phyloP scores from a whole-genome alignment of 768 basidiomycete species.

The Hortiboletus flavorubellus region DNA sequence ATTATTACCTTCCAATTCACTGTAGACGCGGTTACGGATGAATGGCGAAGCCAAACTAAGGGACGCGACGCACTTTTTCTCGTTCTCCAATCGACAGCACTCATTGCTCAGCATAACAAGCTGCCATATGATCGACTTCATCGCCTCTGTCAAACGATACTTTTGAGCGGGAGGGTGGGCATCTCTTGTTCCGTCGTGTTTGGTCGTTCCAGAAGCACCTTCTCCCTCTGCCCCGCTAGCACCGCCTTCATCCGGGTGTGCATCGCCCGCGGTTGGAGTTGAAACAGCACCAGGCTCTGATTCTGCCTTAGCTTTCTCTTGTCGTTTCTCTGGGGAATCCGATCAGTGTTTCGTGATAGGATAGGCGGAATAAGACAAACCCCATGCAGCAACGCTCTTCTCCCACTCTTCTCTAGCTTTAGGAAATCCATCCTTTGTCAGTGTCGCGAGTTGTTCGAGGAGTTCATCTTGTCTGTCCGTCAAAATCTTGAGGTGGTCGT shows the following conservation, averaged over 20 bases:
- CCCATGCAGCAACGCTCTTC: slow-evolving; percentile 65
- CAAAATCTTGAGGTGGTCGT: slow-evolving; percentile 65
- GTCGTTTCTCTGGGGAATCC: slow-evolving; percentile 41
- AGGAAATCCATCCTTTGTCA: slow-evolving; percentile 63
- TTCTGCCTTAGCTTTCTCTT: slow-evolving; percentile 51
- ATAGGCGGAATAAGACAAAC: slow-evolving; percentile 34
- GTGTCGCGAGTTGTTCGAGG: slow-evolving; percentile 54
- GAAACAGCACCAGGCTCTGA: slow-evolving; percentile 33
- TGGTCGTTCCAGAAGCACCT: slow-evolving; percentile 16
- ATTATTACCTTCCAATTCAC: slow-evolving; percentile 59
- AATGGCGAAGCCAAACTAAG: neutral
- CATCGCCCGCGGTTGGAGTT: slow-evolving; percentile 23
- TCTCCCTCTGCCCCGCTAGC: slow-evolving; percentile 27
- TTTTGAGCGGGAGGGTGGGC: slow-evolving; percentile 70
- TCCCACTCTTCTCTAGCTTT: slow-evolving; percentile 78
- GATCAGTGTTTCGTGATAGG: neutral
- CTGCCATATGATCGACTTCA: slow-evolving; percentile 80
- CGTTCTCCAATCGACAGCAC: slow-evolving; percentile 64
- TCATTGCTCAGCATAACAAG: slow-evolving; percentile 81
- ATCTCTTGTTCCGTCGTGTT: slow-evolving; percentile 33
- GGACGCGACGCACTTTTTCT: slow-evolving; percentile 48
- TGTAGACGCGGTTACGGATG: slow-evolving; percentile 25
- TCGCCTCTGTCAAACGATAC: slow-evolving; percentile 74
- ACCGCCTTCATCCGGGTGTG: slow-evolving; percentile 32
- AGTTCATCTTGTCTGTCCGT: slow-evolving; percentile 66